These are phyloP conservation scores for Escallonia rubra DNA, from an alignment of 129 eudicot genomes.

Conservation along the genomic window DNA sequence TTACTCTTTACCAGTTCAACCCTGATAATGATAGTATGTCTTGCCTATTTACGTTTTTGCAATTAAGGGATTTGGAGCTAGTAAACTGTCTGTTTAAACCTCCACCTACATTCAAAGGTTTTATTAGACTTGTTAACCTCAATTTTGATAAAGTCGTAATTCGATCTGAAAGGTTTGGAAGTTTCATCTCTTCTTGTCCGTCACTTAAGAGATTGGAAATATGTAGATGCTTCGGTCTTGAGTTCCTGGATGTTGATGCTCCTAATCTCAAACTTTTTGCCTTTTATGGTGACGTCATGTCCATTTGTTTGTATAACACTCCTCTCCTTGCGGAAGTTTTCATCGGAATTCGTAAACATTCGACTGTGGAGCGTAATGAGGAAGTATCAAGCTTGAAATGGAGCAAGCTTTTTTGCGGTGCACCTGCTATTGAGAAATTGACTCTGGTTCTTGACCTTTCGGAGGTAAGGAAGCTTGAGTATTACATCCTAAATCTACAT, in stretches of 20 bases:
- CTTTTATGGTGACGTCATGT: background rate
- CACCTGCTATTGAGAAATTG: constrained; percentile 4
- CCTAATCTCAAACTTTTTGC: background rate
- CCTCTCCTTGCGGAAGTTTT: constrained; percentile 1
- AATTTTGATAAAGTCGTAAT: constrained; percentile 8
- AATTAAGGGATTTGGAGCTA: constrained; percentile 20
- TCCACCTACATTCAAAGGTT: constrained; percentile 15
- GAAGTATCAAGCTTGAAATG: background rate
- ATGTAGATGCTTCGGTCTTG: background rate
- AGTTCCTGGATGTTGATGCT: background rate
- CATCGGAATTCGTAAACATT: background rate
- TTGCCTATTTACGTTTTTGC: constrained; percentile 7
- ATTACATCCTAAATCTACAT: too few species aligned
- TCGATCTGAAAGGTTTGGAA: constrained; percentile 6
- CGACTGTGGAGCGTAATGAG: background rate
- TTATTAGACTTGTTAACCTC: constrained; percentile 9
- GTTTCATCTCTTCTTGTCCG: constrained; percentile 26
- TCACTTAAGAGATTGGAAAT: constrained; percentile 14
- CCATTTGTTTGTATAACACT: background rate
- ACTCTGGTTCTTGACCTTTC: background rate
- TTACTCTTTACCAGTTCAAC: background rate
- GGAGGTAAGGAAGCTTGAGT: too few species aligned
- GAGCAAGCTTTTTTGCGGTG: background rate
- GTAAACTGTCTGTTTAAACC: constrained; percentile 24
- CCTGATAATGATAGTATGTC: background rate